These are phyloP conservation scores for Ogataea hybrid DNA, from an alignment of 1,139 yeast genomes.

Conservation along the genomic window DNA sequence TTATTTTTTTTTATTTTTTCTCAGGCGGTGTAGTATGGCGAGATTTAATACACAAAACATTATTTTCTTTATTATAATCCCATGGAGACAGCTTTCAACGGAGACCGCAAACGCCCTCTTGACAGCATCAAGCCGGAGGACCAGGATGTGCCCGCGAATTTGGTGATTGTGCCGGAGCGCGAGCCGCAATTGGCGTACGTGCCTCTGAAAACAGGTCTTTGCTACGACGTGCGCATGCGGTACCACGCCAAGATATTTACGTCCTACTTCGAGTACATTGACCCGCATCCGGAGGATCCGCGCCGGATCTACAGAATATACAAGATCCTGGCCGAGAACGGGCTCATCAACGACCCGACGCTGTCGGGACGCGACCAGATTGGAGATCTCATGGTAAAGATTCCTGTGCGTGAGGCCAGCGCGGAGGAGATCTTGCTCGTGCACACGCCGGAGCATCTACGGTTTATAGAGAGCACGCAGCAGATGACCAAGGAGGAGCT, in stretches of 20 bases:
- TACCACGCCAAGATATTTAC: constrained; percentile 95
- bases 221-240: constrained; percentile 96
- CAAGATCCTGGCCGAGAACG: constrained; percentile 91
- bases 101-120: constrained; percentile 15
- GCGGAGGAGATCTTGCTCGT: constrained; percentile 84
- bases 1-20: constrained; percentile 3
- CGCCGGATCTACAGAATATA: constrained; percentile 92
- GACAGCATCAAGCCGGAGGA: constrained; percentile 11
- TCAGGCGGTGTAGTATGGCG: constrained; percentile 6
- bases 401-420: constrained; percentile 88
- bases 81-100: neutral
- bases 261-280: constrained; percentile 88
- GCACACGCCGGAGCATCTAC: constrained; percentile 78
- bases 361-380: constrained; percentile 77
- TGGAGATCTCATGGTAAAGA: constrained; percentile 85
- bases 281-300: constrained; percentile 99
- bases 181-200: constrained; percentile 58
- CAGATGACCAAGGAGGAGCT: constrained; percentile 76
- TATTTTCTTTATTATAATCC: neutral
- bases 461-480: constrained; percentile 72
- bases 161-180: constrained; percentile 29
- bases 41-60: neutral
- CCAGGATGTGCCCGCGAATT: constrained; percentile 2
- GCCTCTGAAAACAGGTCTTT: constrained; percentile 86
- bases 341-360: constrained; percentile 78